These are phyloP conservation scores for Cyberlindnera sargentensis DNA, from an alignment of 805 yeast species.

Conservation along the genomic window DNA sequence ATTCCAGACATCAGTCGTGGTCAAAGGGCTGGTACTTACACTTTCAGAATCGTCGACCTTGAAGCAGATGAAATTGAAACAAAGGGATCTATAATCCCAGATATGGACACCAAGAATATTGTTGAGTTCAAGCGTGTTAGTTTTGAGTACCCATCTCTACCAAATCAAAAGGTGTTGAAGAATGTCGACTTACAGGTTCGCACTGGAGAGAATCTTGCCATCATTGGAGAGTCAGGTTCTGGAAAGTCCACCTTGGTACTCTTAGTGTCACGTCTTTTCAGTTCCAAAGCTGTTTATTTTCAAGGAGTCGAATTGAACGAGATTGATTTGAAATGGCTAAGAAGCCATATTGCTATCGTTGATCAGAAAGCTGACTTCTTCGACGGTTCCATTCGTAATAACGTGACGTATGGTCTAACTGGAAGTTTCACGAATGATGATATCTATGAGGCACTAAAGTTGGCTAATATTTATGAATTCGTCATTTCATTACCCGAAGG, in stretches of 20 bases:
- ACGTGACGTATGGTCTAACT: slow-evolving; percentile 53
- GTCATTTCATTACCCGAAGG: slow-evolving; percentile 49
- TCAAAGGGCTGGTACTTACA: slow-evolving; percentile 57
- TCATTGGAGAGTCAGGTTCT: slow-evolving; percentile 83
- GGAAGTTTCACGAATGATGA: slow-evolving; percentile 27
- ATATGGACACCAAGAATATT: slow-evolving; percentile 8
- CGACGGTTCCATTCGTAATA: slow-evolving; percentile 67
- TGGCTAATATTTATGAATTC: slow-evolving; percentile 48
- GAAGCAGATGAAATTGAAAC: slow-evolving; percentile 31
- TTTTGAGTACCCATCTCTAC: slow-evolving; percentile 41
- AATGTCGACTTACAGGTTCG: slow-evolving; percentile 36
- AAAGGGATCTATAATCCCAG: slow-evolving; percentile 30
- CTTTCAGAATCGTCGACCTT: slow-evolving; percentile 35
- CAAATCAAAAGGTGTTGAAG: slow-evolving; percentile 29
- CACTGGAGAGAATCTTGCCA: slow-evolving; percentile 48
- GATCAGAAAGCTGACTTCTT: slow-evolving; percentile 70
- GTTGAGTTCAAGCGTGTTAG: slow-evolving; percentile 38
- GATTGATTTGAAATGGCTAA: slow-evolving; percentile 39
- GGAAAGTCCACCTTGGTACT: slow-evolving; percentile 80
- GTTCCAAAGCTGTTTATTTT: slow-evolving; percentile 32
- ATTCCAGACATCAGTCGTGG: slow-evolving; percentile 82
- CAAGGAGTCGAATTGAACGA: slow-evolving; percentile 41
- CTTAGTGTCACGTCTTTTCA: slow-evolving; percentile 49
- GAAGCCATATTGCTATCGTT: slow-evolving; percentile 58
- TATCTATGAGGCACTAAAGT: slow-evolving; percentile 33